phyloP scores from a whole-genome alignment of 2,329 filamentous ascomycete species.

The Fusarium sp. region DNA sequence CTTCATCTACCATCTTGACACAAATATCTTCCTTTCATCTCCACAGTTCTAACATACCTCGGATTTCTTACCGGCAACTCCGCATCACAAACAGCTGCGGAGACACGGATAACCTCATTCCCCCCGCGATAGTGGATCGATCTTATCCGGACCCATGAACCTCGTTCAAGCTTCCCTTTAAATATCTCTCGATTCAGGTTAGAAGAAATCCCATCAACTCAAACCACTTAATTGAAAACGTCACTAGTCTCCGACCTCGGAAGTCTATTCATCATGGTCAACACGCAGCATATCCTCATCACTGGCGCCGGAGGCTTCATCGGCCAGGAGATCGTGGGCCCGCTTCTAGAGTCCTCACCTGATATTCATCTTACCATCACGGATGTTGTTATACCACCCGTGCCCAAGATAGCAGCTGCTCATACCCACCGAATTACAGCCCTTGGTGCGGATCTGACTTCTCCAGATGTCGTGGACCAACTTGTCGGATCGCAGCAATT shows the following conservation, averaged over 20 bases:
- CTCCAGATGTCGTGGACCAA: conserved; percentile 35
- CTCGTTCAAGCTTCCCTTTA: not conserved
- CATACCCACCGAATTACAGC: conserved; percentile 49
- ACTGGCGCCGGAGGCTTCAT: conserved; percentile 77
- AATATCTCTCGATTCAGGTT: conserved; percentile 1
- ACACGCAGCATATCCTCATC: conserved; percentile 64
- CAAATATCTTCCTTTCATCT: not conserved
- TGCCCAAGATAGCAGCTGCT: conserved; percentile 57
- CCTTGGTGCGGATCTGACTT: conserved; percentile 48
- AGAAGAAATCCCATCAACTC: not conserved
- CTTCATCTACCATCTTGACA: too few species aligned
- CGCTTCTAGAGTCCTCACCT: conserved; percentile 62
- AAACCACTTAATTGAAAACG: conserved; percentile 4
- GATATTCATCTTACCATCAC: conserved; percentile 66
- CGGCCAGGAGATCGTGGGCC: conserved; percentile 71
- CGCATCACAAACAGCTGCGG: conserved; percentile 32
- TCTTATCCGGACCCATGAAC: conserved; percentile 11
- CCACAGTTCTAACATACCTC: conserved; percentile 10
- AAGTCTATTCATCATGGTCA: conserved; percentile 24
- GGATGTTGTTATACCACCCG: conserved; percentile 68
- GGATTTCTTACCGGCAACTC: conserved; percentile 43
- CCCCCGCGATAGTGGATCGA: conserved; percentile 40
- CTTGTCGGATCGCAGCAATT: conserved; percentile 53
- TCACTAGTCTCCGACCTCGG: conserved; percentile 11
- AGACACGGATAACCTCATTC: conserved; percentile 27